Base-by-base conservation (phyloP, 2,329 filamentous ascomycete genomes). In the Cladophialophora carrionii region DNA sequence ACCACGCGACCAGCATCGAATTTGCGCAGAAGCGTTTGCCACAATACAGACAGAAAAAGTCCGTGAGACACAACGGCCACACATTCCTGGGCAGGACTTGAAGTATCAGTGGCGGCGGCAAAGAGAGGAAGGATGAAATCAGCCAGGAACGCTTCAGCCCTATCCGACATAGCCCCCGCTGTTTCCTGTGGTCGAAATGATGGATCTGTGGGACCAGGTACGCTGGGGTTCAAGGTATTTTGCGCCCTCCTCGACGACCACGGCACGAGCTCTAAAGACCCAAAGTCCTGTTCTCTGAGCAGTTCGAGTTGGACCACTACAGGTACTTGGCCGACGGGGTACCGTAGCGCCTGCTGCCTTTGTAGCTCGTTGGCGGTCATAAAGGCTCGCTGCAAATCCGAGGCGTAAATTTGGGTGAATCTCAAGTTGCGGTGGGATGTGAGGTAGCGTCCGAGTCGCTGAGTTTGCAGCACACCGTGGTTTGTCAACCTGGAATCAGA, bases 31-130 rank as follows among this genome's bases (percentile, higher is more conserved):
- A 96, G 75, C 12, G 83, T 81, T 62, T 83, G 82, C 83, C 90
- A 88, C 0, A 96, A 76, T 34, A 86, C 83, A 1, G 86, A 86
- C 2, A 96, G 83, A 48, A 96, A 87, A 66, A 96, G 88, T 17
- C 93, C 92, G 73, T 97, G 93, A 1, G 92, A 89, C 3, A 96
- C 89, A 14, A 96, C 78, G 1, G 87, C 88, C 12, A 92, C 79
- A 34, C 62, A 62, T 31, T 67, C 62, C 26, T 58, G 57, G 14
- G 37, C 7, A 2, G 22, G 5, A 1, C 81, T 78, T 6, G 75
- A 72, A 10, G 80, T 75, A 9, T 72, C 64, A 6, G 69, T 57
- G 2, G 69, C 65, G 10, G 76, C 69, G 10, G 79, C 69, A 17
- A 89, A 64, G 3, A 90, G 66, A 9, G 88, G 88, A 4, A 85